Percentiles rank a stretch among this genome's conserved stretches.
Conservation (phyloP, 768 basidiomycete species). For the Mycena metata region DNA sequence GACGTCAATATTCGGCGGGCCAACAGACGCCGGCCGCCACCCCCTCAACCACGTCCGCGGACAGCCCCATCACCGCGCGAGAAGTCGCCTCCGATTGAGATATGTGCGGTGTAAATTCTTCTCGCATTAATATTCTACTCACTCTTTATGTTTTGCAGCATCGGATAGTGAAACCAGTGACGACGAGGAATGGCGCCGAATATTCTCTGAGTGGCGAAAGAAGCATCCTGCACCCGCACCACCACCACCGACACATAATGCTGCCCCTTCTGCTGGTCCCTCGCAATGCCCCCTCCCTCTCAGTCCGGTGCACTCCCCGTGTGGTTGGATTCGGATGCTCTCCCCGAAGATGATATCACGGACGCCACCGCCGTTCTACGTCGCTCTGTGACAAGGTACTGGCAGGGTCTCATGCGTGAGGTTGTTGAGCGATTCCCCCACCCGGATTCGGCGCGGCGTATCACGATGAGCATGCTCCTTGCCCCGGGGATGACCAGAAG, state of each 20-base stretch:
- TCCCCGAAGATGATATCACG: neutral
- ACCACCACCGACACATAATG: neutral
- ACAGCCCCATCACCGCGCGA: neutral
- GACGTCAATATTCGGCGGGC: neutral
- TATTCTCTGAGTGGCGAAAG: neutral
- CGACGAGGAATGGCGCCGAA: no score
- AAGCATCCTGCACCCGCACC: neutral
- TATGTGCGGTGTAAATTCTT: no score
- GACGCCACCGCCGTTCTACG: neutral
- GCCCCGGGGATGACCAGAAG: neutral
- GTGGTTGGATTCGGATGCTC: neutral
- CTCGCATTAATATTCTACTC: no score
- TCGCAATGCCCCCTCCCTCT: neutral
- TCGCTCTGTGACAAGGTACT: neutral
- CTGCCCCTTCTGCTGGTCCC: neutral
- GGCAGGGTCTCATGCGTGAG: conserved; percentile 6
- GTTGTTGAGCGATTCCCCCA: conserved; percentile 9
- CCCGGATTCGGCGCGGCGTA: neutral
- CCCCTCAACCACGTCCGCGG: neutral
- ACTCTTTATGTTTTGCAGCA: no score
- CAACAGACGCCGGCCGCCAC: neutral
- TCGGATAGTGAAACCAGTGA: no score
- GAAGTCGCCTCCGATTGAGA: no score
- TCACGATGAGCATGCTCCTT: neutral
- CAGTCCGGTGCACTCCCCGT: neutral